phyloP scores from a whole-genome alignment of 106 monocot genomes.

The Amphibolis antarctica region DNA sequence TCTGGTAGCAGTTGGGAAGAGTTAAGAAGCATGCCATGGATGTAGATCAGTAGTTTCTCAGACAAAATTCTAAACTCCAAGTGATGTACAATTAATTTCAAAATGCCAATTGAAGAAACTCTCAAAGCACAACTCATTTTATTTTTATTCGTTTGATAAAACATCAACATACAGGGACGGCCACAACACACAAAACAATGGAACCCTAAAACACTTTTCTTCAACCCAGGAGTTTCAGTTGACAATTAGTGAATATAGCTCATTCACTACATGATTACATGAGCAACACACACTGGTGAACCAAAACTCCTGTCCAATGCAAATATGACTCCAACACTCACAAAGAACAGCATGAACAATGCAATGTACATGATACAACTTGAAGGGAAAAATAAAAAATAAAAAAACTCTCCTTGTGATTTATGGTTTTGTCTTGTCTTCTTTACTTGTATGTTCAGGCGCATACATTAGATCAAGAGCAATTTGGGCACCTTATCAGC shows the following conservation, averaged over 20 bases:
- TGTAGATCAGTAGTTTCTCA: no score
- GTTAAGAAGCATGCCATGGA: no score
- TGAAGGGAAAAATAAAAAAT: no score
- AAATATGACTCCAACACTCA: not conserved
- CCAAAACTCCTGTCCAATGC: not conserved
- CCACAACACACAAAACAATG: not conserved
- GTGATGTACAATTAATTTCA: not conserved
- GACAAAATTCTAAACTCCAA: no score
- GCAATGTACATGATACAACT: not conserved
- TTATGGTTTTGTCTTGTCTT: no score
- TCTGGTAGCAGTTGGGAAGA: no score
- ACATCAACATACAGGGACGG: not conserved
- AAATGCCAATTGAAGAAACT: not conserved
- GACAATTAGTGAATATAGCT: no score
- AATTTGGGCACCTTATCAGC: constrained; percentile 47
- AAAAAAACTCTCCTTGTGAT: not conserved
- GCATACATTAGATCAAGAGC: constrained; percentile 14
- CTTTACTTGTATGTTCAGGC: not conserved
- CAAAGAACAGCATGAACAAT: not conserved
- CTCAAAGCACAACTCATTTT: no score
- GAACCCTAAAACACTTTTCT: no score
- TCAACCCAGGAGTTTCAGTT: no score
- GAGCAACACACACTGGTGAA: not conserved
- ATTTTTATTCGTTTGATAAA: not conserved
- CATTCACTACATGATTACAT: no score